phyloP scores from a whole-genome alignment of 164 flowering plant genomes.

The Annona cherimola region DNA sequence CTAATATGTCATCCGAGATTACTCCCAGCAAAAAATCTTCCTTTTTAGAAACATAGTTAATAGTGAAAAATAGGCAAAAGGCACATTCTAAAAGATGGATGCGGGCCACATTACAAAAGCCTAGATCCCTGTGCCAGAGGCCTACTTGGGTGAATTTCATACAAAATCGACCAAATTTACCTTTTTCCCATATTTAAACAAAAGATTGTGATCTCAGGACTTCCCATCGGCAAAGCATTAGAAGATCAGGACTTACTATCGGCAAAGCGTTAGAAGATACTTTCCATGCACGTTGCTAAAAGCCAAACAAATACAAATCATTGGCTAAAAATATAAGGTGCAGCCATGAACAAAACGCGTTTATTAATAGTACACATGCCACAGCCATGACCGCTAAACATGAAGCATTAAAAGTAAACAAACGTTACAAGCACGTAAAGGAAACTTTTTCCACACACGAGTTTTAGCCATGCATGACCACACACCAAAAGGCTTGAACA shows the following conservation, averaged over 20 bases:
- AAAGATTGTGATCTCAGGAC: too few species aligned
- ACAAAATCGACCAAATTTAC: neutral
- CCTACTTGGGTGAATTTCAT: neutral
- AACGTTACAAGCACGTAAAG: neutral
- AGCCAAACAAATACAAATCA: neutral
- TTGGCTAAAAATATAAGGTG: neutral
- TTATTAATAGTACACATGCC: neutral
- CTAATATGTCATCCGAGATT: too few species aligned
- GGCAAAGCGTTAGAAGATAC: neutral
- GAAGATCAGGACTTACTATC: neutral
- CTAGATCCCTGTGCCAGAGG: too few species aligned
- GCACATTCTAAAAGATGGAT: too few species aligned
- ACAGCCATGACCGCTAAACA: neutral
- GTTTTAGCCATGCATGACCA: neutral
- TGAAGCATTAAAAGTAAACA: neutral
- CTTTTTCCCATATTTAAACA: too few species aligned
- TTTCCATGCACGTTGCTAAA: neutral
- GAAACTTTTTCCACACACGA: neutral
- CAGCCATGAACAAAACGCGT: neutral
- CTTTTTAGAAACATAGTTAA: neutral
- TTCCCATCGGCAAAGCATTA: too few species aligned
- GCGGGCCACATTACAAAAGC: too few species aligned
- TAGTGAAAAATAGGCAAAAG: neutral
- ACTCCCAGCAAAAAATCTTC: neutral
- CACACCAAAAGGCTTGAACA: neutral